Evolutionary conservation across 2,329 filamentous ascomycete species (phyloP).

Genomic region (Fusarium pseudograminearum): DNA sequence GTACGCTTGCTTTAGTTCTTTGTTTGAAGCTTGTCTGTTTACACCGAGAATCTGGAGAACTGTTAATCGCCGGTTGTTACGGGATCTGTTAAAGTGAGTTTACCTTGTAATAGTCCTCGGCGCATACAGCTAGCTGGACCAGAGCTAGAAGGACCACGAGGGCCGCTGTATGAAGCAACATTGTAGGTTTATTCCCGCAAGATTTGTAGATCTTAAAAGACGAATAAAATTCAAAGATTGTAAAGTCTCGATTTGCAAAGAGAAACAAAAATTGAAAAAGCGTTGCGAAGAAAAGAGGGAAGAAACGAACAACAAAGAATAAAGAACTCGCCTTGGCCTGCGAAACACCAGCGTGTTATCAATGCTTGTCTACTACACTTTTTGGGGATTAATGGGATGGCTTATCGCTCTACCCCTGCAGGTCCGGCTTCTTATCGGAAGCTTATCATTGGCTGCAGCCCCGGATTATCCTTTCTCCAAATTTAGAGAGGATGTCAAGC

Average conservation of each 20-base stretch:
- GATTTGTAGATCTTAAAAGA: slow-evolving; percentile 16
- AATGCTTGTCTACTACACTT: slow-evolving; percentile 40
- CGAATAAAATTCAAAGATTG: background rate
- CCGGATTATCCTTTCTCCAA: slow-evolving; percentile 43
- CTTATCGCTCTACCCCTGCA: slow-evolving; percentile 41
- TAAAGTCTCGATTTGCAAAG: background rate
- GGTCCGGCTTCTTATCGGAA: slow-evolving; percentile 38
- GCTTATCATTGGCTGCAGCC: slow-evolving; percentile 34
- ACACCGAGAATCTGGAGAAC: slow-evolving; percentile 77
- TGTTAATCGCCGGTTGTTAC: slow-evolving; percentile 10
- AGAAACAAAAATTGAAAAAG: slow-evolving; percentile 1
- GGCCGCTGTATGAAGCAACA: slow-evolving; percentile 65
- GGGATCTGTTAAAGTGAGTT: slow-evolving; percentile 5
- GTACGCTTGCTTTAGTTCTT: slow-evolving; percentile 94
- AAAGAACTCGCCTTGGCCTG: slow-evolving; percentile 23
- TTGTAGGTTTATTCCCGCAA: slow-evolving; percentile 50
- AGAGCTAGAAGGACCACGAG: slow-evolving; percentile 66
- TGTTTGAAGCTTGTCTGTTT: slow-evolving; percentile 81
- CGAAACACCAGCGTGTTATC: slow-evolving; percentile 55
- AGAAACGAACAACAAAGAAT: slow-evolving; percentile 18
- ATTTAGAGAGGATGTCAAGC: slow-evolving; percentile 9
- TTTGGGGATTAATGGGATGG: slow-evolving; percentile 15
- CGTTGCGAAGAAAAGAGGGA: slow-evolving; percentile 18
- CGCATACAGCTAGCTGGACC: slow-evolving; percentile 66
- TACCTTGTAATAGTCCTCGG: slow-evolving; percentile 85